Evolutionary conservation across 2,329 filamentous ascomycete species (phyloP), one percentile per base, ranked within the genome.

Genomic region (Fusarium humuli): DNA sequence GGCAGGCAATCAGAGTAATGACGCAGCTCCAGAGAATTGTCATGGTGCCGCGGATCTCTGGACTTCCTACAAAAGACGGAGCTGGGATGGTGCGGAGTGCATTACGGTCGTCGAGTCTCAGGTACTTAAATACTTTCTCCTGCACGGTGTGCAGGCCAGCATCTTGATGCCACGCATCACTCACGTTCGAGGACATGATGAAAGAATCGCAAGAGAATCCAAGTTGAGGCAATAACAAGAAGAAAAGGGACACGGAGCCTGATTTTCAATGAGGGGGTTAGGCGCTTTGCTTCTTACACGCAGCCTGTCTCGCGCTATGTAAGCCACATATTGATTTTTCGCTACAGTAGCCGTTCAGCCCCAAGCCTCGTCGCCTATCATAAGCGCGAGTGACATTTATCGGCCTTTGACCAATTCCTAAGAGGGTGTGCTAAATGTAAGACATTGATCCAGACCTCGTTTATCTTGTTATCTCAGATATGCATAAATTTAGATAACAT

Each of bases 381-480:
- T 25, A 25, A 22, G 22, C 22, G 22, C 22, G 5, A 34, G 32
- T 2, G 32, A 34, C 9, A 18, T 18, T 6, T 10, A 18, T 9
- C 1, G 16, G 5, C 1, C 16, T 18, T 18, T 34, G 32, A 10
- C 10, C 32, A 10, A 6, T 18, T 18, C 0, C 16, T 18, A 6
- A 3, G 9, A 18, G 16, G 32, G 32, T 18, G 9, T 34, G 16
- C 16, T 29, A 29, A 29, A 8, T 12, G 10, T 29, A 9, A 32
- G 30, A 16, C 14, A 5, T 5, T 32, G 7, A 16, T 8, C 30
- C 14, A 16, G 30, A 5, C 30, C 30, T 5, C 6, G 11, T 16
- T 16, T 16, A 5, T 8, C 7, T 32, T 5, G 3, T 16, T 32
- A 16, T 32, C 29, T 30, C 29, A 27, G 4, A 27, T 27, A 27